Base-by-base conservation (phyloP, 441 rosid genomes). In the Arabidopsis lyrata region DNA sequence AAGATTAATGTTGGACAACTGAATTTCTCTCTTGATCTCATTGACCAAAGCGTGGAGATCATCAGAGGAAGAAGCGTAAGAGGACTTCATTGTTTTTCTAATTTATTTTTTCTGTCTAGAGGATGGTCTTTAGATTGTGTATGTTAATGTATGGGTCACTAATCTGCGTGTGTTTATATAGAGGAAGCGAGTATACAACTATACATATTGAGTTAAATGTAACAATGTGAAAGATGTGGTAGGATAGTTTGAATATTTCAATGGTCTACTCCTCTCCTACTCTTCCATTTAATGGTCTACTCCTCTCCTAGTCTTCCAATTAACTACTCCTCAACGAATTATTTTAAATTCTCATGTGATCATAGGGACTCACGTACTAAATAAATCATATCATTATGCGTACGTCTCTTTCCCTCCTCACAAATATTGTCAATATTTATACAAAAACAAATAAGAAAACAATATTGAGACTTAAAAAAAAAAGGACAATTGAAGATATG, bases 11-110 rank as follows among this genome's bases (percentile, higher is more conserved):
- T 18, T 71, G 3, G 27, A 18, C 0, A 18, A 12, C 12, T 80
- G 60, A 61, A 81, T 62, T 29, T 80, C 78, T 64, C 44, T 66
- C 71, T 79, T 86, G n/a, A 87, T 76, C 70, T 66, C 73, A 24
- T 81, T 57, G 72, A 78, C 80, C 39, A 81, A 56, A 54, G 56
- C 72, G 32, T 75, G 60, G 55, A 78, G 68, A 53, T 77, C 74
- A 16, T 75, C 35, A 53, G 32, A 50, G 27, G 72, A 74, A 48
- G 66, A 49, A 56, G 20, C 16, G 15, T 22, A 54, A 35, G 70
- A n/a, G 49, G 15, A 58, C 14, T 48, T 66, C 77, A 66, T 57
- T 59, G 1, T 73, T 11, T 53, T 1, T 3, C 0, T 31, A 1
- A 12, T 44, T 11, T 5, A 8, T 4, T 20, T 18, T 12, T 7